A percentile compares a stretch with the other conserved stretches of the same genome.
Conservation (phyloP, 2,329 filamentous ascomycete species). For the Calonectria pteridis region DNA sequence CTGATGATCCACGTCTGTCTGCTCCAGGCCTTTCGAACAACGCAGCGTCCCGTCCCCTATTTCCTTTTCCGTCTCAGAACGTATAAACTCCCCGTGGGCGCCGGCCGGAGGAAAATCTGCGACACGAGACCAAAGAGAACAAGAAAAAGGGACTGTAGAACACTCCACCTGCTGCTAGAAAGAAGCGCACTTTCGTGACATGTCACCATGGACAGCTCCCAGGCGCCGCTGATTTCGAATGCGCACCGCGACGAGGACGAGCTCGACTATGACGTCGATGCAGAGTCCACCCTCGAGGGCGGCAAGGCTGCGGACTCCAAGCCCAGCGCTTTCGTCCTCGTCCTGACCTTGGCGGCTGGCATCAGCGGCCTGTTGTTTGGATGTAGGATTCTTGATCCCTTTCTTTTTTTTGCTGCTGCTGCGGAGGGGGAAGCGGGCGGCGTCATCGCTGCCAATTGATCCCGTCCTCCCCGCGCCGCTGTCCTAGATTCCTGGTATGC, state of each 20-base stretch:
- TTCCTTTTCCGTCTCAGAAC: conserved; percentile 10
- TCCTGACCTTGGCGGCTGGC: conserved; percentile 73
- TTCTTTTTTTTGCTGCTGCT: not conserved
- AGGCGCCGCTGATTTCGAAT: conserved; percentile 55
- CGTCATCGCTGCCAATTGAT: not conserved
- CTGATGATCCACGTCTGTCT: conserved; percentile 36
- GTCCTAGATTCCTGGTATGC: not conserved
- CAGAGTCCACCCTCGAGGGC: conserved; percentile 36
- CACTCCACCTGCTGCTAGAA: not conserved
- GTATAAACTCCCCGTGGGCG: conserved; percentile 29
- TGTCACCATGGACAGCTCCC: conserved; percentile 51
- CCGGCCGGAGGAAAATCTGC: conserved; percentile 7
- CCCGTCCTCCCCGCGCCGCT: not conserved
- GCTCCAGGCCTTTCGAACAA: conserved; percentile 26
- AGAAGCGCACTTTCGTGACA: not conserved
- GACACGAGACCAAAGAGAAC: not conserved
- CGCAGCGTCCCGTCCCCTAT: conserved; percentile 22
- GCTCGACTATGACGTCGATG: conserved; percentile 46
- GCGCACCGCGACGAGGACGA: conserved; percentile 46
- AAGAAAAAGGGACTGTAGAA: not conserved
- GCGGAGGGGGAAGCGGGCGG: not conserved
- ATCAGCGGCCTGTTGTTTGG: conserved; percentile 78
- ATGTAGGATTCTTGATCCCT: conserved; percentile 59
- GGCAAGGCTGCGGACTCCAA: conserved; percentile 45
- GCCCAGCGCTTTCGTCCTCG: conserved; percentile 69